Percentiles rank a stretch among this genome's conserved stretches.
phyloP scores from a whole-genome alignment of 176 grass and related monocot species.

The Lolium rigidum region DNA sequence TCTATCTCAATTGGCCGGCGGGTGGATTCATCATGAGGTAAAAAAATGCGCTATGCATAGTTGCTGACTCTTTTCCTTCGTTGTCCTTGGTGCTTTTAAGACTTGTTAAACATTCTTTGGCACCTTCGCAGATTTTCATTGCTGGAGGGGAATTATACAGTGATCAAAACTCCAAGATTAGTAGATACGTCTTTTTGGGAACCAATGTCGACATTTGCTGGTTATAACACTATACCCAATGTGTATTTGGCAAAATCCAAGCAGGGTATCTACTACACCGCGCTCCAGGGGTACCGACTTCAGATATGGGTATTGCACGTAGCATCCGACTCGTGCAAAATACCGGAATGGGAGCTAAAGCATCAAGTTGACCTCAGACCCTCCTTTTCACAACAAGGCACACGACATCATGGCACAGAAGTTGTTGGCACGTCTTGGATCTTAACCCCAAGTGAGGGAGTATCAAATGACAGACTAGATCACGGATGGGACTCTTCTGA shows the following conservation, averaged over 20 bases:
- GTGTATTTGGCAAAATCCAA: constrained; percentile 7
- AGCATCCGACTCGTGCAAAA: not conserved
- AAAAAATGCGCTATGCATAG: too few relatives aligned
- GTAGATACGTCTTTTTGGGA: not conserved
- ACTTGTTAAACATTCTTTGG: not conserved
- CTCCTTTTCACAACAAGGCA: not conserved
- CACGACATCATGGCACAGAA: not conserved
- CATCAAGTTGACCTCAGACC: not conserved
- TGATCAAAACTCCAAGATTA: not conserved
- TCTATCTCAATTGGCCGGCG: constrained; percentile 3
- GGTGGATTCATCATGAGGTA: constrained; percentile 11
- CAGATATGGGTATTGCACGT: not conserved
- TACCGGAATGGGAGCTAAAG: constrained; percentile 19
- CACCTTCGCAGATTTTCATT: not conserved
- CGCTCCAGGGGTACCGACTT: not conserved
- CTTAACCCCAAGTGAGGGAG: not conserved
- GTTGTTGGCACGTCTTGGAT: not conserved
- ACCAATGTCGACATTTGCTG: too few relatives aligned
- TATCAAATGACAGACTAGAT: not conserved
- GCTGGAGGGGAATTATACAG: not conserved
- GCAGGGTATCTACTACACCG: constrained; percentile 23
- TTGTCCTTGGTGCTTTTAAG: not conserved
- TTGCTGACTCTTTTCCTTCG: too few relatives aligned
- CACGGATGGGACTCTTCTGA: constrained; percentile 2
- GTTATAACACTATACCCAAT: too few relatives aligned